Percentiles rank a stretch among this genome's conserved stretches.
Conservation (phyloP, 2,329 filamentous ascomycete species). For the Akanthomyces lecanii region DNA sequence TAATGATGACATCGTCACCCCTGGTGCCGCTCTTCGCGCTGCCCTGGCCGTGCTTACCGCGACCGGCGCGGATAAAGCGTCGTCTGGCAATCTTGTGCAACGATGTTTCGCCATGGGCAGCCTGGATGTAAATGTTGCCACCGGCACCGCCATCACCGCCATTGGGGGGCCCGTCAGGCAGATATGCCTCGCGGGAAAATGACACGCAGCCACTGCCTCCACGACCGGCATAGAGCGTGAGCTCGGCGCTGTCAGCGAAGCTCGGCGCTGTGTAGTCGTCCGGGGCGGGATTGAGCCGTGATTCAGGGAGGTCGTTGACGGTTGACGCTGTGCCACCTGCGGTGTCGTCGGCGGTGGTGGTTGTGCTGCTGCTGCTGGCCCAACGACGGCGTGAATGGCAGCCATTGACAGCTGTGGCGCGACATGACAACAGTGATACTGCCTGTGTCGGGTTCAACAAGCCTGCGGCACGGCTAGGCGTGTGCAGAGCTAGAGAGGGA, state of each 20-base stretch:
- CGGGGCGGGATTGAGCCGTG: constrained; percentile 73
- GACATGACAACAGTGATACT: not conserved
- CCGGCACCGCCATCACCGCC: constrained; percentile 91
- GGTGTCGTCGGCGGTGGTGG: not conserved
- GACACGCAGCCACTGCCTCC: constrained; percentile 93
- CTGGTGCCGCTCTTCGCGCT: constrained; percentile 69
- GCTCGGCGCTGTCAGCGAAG: constrained; percentile 80
- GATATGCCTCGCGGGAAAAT: constrained; percentile 86
- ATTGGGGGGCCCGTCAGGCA: constrained; percentile 85
- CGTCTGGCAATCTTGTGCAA: constrained; percentile 84
- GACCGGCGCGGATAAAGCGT: constrained; percentile 67
- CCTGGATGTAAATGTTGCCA: constrained; percentile 91
- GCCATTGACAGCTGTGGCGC: not conserved
- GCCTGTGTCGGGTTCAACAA: constrained; percentile 9
- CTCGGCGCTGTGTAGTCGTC: constrained; percentile 78
- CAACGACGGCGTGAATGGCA: not conserved
- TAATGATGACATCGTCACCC: constrained; percentile 82
- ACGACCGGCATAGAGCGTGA: constrained; percentile 72
- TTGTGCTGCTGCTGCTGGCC: constrained; percentile 2
- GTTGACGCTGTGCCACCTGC: constrained; percentile 20
- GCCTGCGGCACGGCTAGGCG: not conserved
- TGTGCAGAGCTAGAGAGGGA: constrained; percentile 39
- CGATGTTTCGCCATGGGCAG: constrained; percentile 84
- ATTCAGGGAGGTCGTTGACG: constrained; percentile 38
- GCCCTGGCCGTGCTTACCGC: constrained; percentile 75